These are phyloP conservation scores for Lasiosphaeris hirsuta DNA, from an alignment of 495 filamentous ascomycete species.

Conservation along the genomic window DNA sequence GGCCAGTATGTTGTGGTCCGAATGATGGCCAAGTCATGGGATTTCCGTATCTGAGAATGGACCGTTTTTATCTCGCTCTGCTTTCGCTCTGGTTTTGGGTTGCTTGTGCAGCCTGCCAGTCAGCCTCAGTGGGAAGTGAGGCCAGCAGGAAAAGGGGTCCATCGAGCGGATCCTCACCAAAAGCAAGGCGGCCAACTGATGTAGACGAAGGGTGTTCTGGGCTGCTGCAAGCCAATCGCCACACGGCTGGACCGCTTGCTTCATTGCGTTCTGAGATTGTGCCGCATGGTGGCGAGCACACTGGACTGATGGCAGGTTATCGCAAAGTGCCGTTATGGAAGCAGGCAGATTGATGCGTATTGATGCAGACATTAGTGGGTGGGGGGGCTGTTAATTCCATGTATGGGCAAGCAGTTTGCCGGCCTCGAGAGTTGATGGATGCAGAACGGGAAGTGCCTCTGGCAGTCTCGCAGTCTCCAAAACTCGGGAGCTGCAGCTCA, in stretches of 20 bases:
- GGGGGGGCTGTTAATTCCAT: too few species aligned
- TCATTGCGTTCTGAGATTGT: not conserved
- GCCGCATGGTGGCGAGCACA: too few species aligned
- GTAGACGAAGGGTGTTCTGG: not conserved
- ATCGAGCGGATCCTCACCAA: not conserved
- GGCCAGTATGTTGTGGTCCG: not conserved
- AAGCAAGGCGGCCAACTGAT: conserved; percentile 24
- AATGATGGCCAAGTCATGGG: conserved; percentile 6
- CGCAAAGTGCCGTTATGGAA: too few species aligned
- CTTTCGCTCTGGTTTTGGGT: not conserved
- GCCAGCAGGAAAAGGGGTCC: not conserved
- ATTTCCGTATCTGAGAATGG: not conserved
- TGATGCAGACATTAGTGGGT: too few species aligned
- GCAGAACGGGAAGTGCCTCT: too few species aligned
- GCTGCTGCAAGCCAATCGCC: conserved; percentile 4
- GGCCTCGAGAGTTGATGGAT: too few species aligned
- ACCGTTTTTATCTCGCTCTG: too few species aligned
- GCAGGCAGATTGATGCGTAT: too few species aligned
- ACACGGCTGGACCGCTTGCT: not conserved
- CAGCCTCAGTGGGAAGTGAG: not conserved
- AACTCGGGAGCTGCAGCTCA: too few species aligned
- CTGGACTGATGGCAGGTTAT: too few species aligned
- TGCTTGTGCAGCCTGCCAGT: not conserved
- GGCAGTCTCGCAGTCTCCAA: too few species aligned
- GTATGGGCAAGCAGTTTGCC: too few species aligned